Evolutionary conservation across 2,329 filamentous ascomycete species (phyloP), one percentile per base, ranked within the genome.

Genomic region (Penicillium sp.): DNA sequence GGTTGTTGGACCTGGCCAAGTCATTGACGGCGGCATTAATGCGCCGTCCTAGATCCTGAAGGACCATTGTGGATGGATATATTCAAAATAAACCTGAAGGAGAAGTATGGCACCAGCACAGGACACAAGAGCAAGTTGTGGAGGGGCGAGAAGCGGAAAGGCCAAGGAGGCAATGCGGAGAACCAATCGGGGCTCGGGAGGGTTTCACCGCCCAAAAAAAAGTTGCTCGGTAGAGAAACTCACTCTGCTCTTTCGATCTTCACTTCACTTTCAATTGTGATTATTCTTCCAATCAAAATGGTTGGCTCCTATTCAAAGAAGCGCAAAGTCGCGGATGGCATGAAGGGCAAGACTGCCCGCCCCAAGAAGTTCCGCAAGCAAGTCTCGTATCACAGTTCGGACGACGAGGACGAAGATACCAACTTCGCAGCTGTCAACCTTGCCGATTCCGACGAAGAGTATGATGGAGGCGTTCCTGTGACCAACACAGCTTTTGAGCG

Each of bases 11-110:
- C 71, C 93, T 85, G 58, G 93, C 96, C 70, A 98, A 84, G 80
- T 97, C 93, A 62, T 88, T 90, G 80, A 99, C 90, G 70, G 95
- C 95, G 82, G 91, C 87, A 80, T 97, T 98, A 78, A 99, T 98
- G 80, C 95, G 95, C 83, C 93, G 92, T 69, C 95, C 95, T 58
- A 99, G 86, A 85, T 99, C 95, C 87, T 96, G 93, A 73, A 99
- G 90, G 84, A 99, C 95, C 95, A 99, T 99, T 74, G 71, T 74
- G 71, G 60, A 57, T 53, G 24, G 33, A 35, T 50, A 24, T 54
- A 37, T 24, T 52, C 21, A 58, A 16, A 52, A 31, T 42, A 57
- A 27, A 46, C 56, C 21, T 49, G 57, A 53, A 50, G 31, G 31
- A 33, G 45, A 42, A 57, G 46, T 42, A 46, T 52, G 56, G 54